These are phyloP conservation scores for Calocybe indica DNA, from an alignment of 768 basidiomycete species.

Conservation along the genomic window DNA sequence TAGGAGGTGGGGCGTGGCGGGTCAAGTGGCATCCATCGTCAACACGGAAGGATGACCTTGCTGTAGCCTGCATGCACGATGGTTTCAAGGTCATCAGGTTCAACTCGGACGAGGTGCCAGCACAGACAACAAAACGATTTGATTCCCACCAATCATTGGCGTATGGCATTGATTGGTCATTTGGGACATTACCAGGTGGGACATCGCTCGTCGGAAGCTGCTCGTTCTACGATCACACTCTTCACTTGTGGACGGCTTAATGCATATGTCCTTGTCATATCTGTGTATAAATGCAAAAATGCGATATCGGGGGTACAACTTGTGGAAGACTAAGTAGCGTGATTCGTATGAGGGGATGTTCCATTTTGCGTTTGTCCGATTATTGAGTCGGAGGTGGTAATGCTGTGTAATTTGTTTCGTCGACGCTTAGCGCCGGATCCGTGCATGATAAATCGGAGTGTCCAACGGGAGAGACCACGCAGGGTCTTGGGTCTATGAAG, in stretches of 20 bases:
- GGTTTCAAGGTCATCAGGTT: constrained; percentile 84
- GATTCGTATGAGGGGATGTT: too few species aligned
- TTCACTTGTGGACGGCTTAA: constrained; percentile 78
- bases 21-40: constrained; percentile 90
- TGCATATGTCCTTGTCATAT: constrained; percentile 1
- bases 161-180: constrained; percentile 91
- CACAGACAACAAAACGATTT: constrained; percentile 50
- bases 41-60: constrained; percentile 61
- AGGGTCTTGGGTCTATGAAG: constrained; percentile 57
- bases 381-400: too few species aligned
- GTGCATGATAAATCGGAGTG: constrained; percentile 45
- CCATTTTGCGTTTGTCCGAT: too few species aligned
- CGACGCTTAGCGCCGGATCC: too few species aligned
- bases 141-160: constrained; percentile 79
- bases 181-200: constrained; percentile 21
- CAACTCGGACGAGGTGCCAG: constrained; percentile 12
- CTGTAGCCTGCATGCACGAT: constrained; percentile 98
- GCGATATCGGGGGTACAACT: too few species aligned
- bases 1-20: constrained; percentile 94
- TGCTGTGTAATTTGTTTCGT: too few species aligned
- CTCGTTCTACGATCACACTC: constrained; percentile 89
- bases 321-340: too few species aligned
- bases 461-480: constrained; percentile 72
- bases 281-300: too few species aligned
- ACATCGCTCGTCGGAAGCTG: constrained; percentile 74